phyloP scores from a whole-genome alignment of 2,329 filamentous ascomycete genomes.

The Pyrenochaeta sp. region DNA sequence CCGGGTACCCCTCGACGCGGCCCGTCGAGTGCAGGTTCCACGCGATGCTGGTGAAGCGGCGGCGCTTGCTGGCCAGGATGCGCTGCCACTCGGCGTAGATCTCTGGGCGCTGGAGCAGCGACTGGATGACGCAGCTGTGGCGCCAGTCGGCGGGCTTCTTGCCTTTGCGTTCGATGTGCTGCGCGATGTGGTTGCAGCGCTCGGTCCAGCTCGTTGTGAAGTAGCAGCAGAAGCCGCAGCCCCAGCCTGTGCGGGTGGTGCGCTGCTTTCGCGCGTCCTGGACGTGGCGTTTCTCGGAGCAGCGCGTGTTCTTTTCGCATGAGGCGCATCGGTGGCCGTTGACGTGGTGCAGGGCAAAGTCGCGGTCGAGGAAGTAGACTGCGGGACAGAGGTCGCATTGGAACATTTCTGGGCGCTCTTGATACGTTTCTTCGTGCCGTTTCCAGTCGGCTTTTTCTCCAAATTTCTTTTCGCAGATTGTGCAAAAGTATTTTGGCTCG shows the following conservation, averaged over 20 bases:
- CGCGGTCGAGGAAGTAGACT: constrained; percentile 70
- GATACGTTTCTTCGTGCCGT: constrained; percentile 71
- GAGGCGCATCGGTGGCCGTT: constrained; percentile 67
- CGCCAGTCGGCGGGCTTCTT: constrained; percentile 69
- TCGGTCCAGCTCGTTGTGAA: constrained; percentile 67
- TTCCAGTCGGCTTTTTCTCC: constrained; percentile 73
- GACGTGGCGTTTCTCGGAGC: constrained; percentile 57
- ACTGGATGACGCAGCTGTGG: constrained; percentile 70
- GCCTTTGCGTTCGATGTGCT: constrained; percentile 62
- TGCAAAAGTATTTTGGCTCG: constrained; percentile 47
- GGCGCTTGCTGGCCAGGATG: constrained; percentile 25
- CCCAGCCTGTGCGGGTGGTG: constrained; percentile 64
- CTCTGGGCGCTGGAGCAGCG: constrained; percentile 67
- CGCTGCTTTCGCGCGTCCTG: constrained; percentile 50
- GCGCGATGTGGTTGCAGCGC: constrained; percentile 71
- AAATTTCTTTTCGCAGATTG: constrained; percentile 64
- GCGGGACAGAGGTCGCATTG: constrained; percentile 69
- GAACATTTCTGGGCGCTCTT: constrained; percentile 70
- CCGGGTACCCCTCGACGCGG: constrained; percentile 40
- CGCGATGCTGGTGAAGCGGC: constrained; percentile 14
- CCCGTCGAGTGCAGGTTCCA: constrained; percentile 37
- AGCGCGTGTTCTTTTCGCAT: constrained; percentile 33
- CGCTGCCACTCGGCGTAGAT: constrained; percentile 64
- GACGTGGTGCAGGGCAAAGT: constrained; percentile 70
- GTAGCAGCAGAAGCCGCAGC: constrained; percentile 71